These are phyloP conservation scores for Backusella circina DNA, from an alignment of 192 early-diverging fungal species.

Conservation along the genomic window DNA sequence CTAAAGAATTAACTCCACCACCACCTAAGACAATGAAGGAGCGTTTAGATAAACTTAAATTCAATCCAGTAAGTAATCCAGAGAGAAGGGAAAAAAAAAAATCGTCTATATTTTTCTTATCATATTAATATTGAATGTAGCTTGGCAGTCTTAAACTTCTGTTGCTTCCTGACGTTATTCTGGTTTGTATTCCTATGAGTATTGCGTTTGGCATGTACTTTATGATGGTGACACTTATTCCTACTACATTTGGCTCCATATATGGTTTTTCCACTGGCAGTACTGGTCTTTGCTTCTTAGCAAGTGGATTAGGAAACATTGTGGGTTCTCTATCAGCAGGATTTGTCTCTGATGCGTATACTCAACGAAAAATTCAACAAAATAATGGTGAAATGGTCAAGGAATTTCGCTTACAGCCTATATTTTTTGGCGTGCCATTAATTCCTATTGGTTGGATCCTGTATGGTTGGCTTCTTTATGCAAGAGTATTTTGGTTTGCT, in stretches of 20 bases:
- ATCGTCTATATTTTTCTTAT: background rate
- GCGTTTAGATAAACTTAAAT: slow-evolving; percentile 19
- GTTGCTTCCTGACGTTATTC: slow-evolving; percentile 12
- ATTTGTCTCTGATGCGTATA: background rate
- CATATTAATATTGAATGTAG: background rate
- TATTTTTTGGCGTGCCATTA: slow-evolving; percentile 16
- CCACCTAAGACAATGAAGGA: background rate
- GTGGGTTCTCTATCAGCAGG: slow-evolving; percentile 43
- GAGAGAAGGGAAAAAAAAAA: background rate
- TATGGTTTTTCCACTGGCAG: slow-evolving; percentile 39
- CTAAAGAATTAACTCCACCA: background rate
- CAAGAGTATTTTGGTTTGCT: background rate
- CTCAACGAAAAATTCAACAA: background rate
- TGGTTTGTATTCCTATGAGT: slow-evolving; percentile 33
- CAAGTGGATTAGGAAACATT: slow-evolving; percentile 44
- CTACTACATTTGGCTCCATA: slow-evolving; percentile 37
- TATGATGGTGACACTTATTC: slow-evolving; percentile 40
- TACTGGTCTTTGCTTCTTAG: slow-evolving; percentile 46
- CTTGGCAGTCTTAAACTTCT: slow-evolving; percentile 19
- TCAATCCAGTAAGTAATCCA: slow-evolving; percentile 15
- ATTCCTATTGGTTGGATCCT: background rate
- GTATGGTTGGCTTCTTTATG: slow-evolving; percentile 22
- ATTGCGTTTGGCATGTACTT: slow-evolving; percentile 50
- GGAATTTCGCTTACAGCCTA: slow-evolving; percentile 13
- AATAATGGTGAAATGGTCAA: background rate